These are phyloP conservation scores for Trebouxia sp. DNA, from an alignment of 139 green algal genomes.

Conservation along the genomic window DNA sequence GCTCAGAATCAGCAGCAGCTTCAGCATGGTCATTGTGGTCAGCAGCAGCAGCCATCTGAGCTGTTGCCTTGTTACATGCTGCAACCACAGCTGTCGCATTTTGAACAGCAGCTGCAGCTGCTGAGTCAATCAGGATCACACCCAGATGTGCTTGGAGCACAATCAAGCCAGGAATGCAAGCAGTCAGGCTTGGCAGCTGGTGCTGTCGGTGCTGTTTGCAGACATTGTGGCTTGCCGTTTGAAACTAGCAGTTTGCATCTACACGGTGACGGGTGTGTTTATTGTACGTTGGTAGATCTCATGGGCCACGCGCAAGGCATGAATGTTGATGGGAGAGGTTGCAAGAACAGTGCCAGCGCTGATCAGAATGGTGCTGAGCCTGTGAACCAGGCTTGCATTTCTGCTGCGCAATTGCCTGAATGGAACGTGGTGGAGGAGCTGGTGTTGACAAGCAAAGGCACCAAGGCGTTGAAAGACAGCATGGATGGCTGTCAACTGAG, in stretches of 20 bases:
- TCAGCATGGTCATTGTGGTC: too few species aligned
- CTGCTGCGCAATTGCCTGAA: not conserved
- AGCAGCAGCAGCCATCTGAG: too few species aligned
- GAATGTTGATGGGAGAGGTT: too few species aligned
- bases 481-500: not conserved
- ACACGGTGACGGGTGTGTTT: not conserved
- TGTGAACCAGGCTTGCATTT: not conserved
- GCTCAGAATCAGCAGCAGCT: too few species aligned
- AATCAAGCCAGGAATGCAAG: too few species aligned
- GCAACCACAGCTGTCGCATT: too few species aligned
- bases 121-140: too few species aligned
- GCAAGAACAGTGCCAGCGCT: not conserved
- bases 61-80: too few species aligned
- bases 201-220: not conserved
- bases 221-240: not conserved
- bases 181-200: not conserved
- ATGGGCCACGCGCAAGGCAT: too few species aligned
- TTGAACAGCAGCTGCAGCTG: too few species aligned
- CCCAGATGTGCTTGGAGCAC: too few species aligned
- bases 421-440: not conserved
- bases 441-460: not conserved
- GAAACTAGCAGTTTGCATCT: not conserved
- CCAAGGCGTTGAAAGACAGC: not conserved
- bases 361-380: not conserved
- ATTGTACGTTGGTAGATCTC: too few species aligned